Conservation (phyloP, 441 rosid species). For the Adansonia gregorii region DNA sequence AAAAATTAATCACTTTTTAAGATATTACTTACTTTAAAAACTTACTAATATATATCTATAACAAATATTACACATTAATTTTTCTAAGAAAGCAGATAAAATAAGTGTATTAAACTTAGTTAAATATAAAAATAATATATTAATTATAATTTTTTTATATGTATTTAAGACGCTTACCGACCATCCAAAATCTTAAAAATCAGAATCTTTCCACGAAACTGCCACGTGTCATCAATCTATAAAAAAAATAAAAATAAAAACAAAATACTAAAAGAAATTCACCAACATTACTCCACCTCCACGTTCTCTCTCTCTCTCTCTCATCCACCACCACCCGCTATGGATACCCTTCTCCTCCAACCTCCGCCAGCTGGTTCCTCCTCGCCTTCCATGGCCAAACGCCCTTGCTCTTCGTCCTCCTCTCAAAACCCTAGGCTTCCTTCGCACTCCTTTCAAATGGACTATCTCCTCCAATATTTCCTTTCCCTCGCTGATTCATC, state of each 20-base stretch:
- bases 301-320: neutral
- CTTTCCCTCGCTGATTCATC: constrained; percentile 52
- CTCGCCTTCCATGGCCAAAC: constrained; percentile 52
- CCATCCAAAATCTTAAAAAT: neutral
- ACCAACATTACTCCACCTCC: neutral
- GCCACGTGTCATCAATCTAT: neutral
- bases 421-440: constrained; percentile 31
- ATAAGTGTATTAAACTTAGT: too few species aligned
- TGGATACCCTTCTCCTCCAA: constrained; percentile 52
- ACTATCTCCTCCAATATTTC: constrained; percentile 47
- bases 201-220: neutral
- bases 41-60: too few species aligned
- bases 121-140: neutral
- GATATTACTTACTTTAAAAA: too few species aligned
- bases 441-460: constrained; percentile 35
- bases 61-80: too few species aligned
- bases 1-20: too few species aligned
- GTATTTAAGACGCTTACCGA: too few species aligned
- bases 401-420: constrained; percentile 53
- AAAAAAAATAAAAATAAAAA: neutral
- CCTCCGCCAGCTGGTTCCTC: constrained; percentile 17
- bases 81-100: too few species aligned
- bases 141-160: too few species aligned
- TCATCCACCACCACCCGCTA: constrained; percentile 11
- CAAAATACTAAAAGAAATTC: neutral